Evolutionary conservation across 2,329 filamentous ascomycete species (phyloP).

Genomic region (Orbilia oligospora): DNA sequence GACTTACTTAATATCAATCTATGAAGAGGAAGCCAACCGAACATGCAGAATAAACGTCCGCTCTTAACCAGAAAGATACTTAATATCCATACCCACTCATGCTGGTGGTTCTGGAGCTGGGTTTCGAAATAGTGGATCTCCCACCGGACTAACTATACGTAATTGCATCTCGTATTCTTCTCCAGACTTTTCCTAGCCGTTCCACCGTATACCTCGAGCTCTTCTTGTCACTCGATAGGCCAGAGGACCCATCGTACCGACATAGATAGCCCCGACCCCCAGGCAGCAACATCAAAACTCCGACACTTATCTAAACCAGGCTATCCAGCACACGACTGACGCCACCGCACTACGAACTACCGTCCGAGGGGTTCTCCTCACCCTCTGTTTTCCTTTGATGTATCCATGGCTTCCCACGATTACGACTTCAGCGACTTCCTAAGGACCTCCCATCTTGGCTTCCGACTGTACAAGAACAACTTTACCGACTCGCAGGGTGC

Average conservation of each 20-base stretch:
- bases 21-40: slow-evolving; percentile 14
- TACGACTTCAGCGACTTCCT: slow-evolving; percentile 60
- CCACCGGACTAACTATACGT: slow-evolving; percentile 46
- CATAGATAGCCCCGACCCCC: slow-evolving; percentile 6
- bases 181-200: slow-evolving; percentile 13
- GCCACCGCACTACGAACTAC: slow-evolving; percentile 37
- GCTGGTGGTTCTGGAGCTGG: slow-evolving; percentile 25
- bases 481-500: slow-evolving; percentile 44
- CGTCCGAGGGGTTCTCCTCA: slow-evolving; percentile 22
- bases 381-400: slow-evolving; percentile 37
- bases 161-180: slow-evolving; percentile 47
- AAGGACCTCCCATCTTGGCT: slow-evolving; percentile 53
- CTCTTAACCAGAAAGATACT: slow-evolving; percentile 33
- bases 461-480: slow-evolving; percentile 59
- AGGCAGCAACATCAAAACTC: slow-evolving; percentile 18
- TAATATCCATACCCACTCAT: slow-evolving; percentile 37
- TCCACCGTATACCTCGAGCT: neutral
- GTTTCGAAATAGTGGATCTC: slow-evolving; percentile 59
- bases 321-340: slow-evolving; percentile 56
- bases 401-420: slow-evolving; percentile 58
- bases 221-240: neutral
- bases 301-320: slow-evolving; percentile 47
- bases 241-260: slow-evolving; percentile 16
- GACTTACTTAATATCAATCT: too few species aligned
- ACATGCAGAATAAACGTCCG: slow-evolving; percentile 53